phyloP scores from a whole-genome alignment of 768 basidiomycete genomes.

The Russula emetica region DNA sequence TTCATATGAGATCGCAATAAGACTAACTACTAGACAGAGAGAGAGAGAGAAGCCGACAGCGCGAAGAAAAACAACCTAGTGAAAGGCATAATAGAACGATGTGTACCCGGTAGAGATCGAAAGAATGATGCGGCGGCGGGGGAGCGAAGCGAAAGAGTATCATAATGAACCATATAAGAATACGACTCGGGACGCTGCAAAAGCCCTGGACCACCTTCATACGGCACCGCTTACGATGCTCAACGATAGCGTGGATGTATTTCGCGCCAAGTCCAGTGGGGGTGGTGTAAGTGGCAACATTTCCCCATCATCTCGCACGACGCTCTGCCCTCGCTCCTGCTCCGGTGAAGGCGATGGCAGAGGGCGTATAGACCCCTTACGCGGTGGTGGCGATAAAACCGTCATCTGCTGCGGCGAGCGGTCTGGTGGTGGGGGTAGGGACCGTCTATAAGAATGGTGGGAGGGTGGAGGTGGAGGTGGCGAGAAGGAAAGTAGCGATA shows the following conservation, averaged over 20 bases:
- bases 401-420: constrained; percentile 39
- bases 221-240: constrained; percentile 25
- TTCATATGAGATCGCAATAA: constrained; percentile 10
- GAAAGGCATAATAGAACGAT: not conserved
- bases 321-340: constrained; percentile 13
- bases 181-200: not conserved
- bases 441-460: constrained; percentile 29
- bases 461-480: constrained; percentile 30
- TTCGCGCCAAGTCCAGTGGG: constrained; percentile 21
- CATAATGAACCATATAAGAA: not conserved
- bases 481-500: constrained; percentile 11
- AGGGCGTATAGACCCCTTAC: constrained; percentile 43
- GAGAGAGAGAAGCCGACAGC: not conserved
- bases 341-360: constrained; percentile 21
- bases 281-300: constrained; percentile 7
- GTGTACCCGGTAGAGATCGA: not conserved
- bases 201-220: not conserved
- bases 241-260: constrained; percentile 27
- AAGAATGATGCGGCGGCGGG: not conserved
- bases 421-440: constrained; percentile 29
- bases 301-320: constrained; percentile 1
- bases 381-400: constrained; percentile 60
- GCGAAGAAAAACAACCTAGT: not conserved
- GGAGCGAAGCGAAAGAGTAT: not conserved
- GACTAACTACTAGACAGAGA: too few relatives aligned